Evolutionary conservation across 2,329 filamentous ascomycete species (phyloP).

Genomic region (Beauveria asiatica): DNA sequence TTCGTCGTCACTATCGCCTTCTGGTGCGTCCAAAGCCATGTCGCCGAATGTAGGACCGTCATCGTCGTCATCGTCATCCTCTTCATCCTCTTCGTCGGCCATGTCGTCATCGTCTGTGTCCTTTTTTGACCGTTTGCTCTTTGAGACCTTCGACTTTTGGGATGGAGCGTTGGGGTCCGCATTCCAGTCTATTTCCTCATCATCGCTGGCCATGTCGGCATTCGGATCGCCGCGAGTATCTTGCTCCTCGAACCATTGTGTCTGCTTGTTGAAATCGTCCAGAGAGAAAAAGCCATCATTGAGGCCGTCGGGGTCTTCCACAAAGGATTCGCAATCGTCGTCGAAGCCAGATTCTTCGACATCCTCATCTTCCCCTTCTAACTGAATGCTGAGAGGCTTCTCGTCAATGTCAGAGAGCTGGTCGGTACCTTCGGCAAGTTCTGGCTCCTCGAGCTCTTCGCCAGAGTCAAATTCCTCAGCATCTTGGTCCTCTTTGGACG

Average conservation of each 20-base stretch:
- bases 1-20: conserved; percentile 60
- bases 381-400: conserved; percentile 26
- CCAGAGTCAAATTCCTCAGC: conserved; percentile 22
- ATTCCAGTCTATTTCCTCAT: conserved; percentile 84
- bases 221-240: conserved; percentile 70
- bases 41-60: conserved; percentile 78
- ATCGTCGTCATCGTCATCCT: conserved; percentile 69
- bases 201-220: conserved; percentile 67
- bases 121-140: conserved; percentile 20
- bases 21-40: conserved; percentile 62
- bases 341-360: conserved; percentile 40
- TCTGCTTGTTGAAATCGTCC: conserved; percentile 92
- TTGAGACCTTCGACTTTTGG: conserved; percentile 15
- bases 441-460: conserved; percentile 23
- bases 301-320: conserved; percentile 70
- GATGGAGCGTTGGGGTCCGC: conserved; percentile 57
- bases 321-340: conserved; percentile 47
- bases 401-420: conserved; percentile 17
- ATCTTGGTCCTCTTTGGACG: conserved; percentile 26
- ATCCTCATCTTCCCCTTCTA: conserved; percentile 33
- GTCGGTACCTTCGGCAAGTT: conserved; percentile 24
- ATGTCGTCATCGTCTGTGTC: conserved; percentile 22
- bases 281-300: conserved; percentile 99
- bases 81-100: conserved; percentile 49
- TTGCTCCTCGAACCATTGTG: conserved; percentile 79